These are phyloP conservation scores for Ogataea zsoltii DNA, from an alignment of 805 yeast genomes.

Conservation along the genomic window DNA sequence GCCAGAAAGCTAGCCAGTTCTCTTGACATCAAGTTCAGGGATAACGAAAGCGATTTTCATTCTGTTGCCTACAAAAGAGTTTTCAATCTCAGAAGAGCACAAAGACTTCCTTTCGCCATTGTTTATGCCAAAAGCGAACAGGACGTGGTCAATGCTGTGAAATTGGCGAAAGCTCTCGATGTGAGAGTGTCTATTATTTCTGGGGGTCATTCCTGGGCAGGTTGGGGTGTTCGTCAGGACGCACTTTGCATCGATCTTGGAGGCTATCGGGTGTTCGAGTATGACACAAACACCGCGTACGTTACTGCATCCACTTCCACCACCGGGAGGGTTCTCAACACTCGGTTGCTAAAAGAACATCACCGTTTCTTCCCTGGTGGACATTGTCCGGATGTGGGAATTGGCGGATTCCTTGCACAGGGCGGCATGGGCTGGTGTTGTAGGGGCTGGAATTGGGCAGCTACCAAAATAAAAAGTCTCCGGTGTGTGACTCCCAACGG, in stretches of 20 bases:
- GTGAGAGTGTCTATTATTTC: slow-evolving; percentile 11
- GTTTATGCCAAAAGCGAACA: slow-evolving; percentile 8
- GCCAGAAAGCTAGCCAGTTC: slow-evolving; percentile 1
- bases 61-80: slow-evolving; percentile 9
- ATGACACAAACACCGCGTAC: slow-evolving; percentile 3
- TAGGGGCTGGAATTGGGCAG: slow-evolving; percentile 15
- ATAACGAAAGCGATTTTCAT: slow-evolving; percentile 3
- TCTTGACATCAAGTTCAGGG: slow-evolving; percentile 10
- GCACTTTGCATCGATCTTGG: slow-evolving; percentile 11
- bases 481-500: slow-evolving; percentile 11
- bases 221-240: slow-evolving; percentile 13
- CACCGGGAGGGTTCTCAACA: slow-evolving; percentile 6
- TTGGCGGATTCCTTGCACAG: slow-evolving; percentile 13
- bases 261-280: slow-evolving; percentile 5
- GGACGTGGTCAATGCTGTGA: slow-evolving; percentile 11
- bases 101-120: slow-evolving; percentile 7
- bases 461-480: slow-evolving; percentile 9
- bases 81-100: slow-evolving; percentile 10
- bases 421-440: slow-evolving; percentile 17
- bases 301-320: slow-evolving; percentile 10
- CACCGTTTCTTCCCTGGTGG: slow-evolving; percentile 12
- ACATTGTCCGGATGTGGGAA: slow-evolving; percentile 15
- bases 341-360: slow-evolving; percentile 1
- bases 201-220: slow-evolving; percentile 16
- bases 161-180: slow-evolving; percentile 9